These are phyloP conservation scores for Guyanaporus albipodus DNA, from an alignment of 768 basidiomycete species.

Conservation along the genomic window DNA sequence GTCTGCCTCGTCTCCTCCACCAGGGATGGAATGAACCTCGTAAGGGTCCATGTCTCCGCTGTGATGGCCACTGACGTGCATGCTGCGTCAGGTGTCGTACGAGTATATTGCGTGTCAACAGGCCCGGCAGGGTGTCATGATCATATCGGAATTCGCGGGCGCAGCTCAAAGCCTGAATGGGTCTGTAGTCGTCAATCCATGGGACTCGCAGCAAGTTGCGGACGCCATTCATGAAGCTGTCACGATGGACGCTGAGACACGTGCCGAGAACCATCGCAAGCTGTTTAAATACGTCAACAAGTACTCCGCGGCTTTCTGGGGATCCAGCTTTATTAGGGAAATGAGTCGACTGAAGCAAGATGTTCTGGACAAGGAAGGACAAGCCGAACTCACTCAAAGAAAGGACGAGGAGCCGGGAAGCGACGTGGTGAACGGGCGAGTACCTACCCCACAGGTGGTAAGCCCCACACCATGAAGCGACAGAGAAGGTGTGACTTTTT, in stretches of 20 bases:
- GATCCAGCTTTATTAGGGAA: constrained; percentile 83
- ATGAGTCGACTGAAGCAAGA: constrained; percentile 59
- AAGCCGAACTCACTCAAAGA: constrained; percentile 33
- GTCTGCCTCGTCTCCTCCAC: constrained; percentile 95
- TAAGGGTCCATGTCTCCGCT: constrained; percentile 36
- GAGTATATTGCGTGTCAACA: constrained; percentile 98
- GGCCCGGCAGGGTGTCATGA: constrained; percentile 91
- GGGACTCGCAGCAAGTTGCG: constrained; percentile 98
- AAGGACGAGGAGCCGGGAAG: constrained; percentile 37
- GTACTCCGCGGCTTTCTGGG: constrained; percentile 92
- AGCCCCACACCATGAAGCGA: constrained; percentile 32
- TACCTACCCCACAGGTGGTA: constrained; percentile 33
- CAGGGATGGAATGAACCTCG: constrained; percentile 98
- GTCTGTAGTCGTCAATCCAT: constrained; percentile 95
- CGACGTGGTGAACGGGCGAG: constrained; percentile 38
- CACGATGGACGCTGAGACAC: constrained; percentile 75
- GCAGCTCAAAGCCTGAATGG: constrained; percentile 96
- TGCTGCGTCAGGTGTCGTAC: constrained; percentile 78
- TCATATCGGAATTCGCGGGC: constrained; percentile 97
- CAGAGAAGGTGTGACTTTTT: constrained; percentile 29
- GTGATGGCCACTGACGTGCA: constrained; percentile 8
- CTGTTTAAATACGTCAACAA: constrained; percentile 96
- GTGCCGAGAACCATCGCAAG: constrained; percentile 93
- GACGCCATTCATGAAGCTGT: constrained; percentile 96
- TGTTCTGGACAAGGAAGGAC: constrained; percentile 33